Evolutionary conservation across 2,329 filamentous ascomycete genomes (phyloP), one percentile per base, ranked within the genome.

Genomic region (Neopestalotiopsis sp.): DNA sequence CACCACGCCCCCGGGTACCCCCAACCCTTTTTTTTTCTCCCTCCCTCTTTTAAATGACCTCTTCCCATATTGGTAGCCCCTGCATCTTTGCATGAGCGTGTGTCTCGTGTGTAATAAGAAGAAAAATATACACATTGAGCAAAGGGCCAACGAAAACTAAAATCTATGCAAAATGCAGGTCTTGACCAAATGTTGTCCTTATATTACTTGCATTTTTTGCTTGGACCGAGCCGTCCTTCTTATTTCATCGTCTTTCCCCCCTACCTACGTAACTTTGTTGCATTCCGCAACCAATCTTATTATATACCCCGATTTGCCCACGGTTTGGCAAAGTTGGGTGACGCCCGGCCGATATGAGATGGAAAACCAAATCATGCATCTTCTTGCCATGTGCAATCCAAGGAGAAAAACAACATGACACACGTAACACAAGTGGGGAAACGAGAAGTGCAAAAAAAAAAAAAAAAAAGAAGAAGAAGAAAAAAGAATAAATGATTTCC

Each of bases 191-290:
- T 52, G 7, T 52, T 9, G 17, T 52, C 4, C 45, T 24, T 52
- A 52, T 52, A 52, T 52, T 52, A 52, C 45, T 24, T n/a, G 45
- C 45, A 52, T 52, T 38, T 38, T 28, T 28, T 28, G 24, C 24
- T 28, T 52, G 45, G 45, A 52, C 45, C 45, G 45, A 52, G 45
- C 45, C 45, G 45, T 59, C 57, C 24, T 59, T 59, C 24, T 59
- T 17, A 30, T 59, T 34, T 28, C 20, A 7, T 56, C 17, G 17
- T 56, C 17, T 56, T 56, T 1, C 49, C 6, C 49, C 20, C 10
- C 34, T 38, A 24, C 24, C 24, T 28, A 49, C 42, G 42, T 49
- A 4, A 14, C 14, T 49, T 49, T 49, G 42, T 49, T 49, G 45
- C 34, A 38, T 52, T 52, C 45, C 45, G 45, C 24, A 28, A 28